Evolutionary conservation across 78 protist genomes (phyloP), one percentile per base, ranked within the genome.

Genomic region (Bodo saltans): DNA sequence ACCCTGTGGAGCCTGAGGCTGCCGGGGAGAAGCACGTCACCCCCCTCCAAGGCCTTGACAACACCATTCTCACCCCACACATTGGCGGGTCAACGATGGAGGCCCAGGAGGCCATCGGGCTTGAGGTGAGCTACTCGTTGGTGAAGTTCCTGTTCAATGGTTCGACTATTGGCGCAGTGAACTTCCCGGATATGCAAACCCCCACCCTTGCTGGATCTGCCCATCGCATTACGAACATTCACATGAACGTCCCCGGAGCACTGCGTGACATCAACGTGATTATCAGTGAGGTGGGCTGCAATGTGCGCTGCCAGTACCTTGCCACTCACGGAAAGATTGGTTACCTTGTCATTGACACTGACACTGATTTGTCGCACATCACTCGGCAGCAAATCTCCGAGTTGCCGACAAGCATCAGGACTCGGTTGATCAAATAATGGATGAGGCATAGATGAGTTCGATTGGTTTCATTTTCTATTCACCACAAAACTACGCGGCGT

Each of bases 81-180:
- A 94, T 95, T 68, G 97, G 93, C 69, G 97, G 97, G 28, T 88
- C 93, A 27, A 95, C 97, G 8, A 89, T 85, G 75, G 97, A 95
- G 80, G 97, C 97, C 30, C 97, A 95, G 85, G 90, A 52, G n/a
- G 93, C 92, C 33, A 95, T 95, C 70, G 97, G 97, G 28, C n/a
- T 75, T 3, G 97, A 95, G 79, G 96, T 95, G 29, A 84, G 95
- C 0, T 60, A 35, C 2, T 68, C 85, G 53, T 74, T 95, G 78
- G 83, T 79, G 35, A 27, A 39, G 28, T 92, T 47, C 72, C 83
- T 94, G 70, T 89, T 90, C 69, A 25, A n/a, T 28, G 97, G 97
- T 70, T 28, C 74, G 32, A 92, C 95, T 0, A 69, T 39, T 28
- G 94, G 92, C 33, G 90, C 95, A 0, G 95, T 93, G 42, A 95